phyloP scores from a whole-genome alignment of 2,329 filamentous ascomycete genomes.

The Akanthomyces dipterigenus region DNA sequence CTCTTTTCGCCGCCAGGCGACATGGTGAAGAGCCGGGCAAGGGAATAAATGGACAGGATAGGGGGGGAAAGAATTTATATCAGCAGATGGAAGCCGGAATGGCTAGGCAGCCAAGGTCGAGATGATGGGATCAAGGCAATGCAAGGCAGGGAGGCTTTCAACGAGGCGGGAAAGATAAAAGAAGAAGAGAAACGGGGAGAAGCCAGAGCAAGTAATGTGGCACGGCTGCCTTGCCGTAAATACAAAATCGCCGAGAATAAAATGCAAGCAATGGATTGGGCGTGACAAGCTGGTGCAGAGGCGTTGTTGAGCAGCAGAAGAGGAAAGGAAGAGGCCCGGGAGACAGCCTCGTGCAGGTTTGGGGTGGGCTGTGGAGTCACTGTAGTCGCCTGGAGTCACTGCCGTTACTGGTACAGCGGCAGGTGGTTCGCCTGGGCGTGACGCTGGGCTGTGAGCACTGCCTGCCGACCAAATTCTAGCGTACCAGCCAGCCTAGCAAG shows the following conservation, averaged over 20 bases:
- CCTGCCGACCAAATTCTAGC: background rate
- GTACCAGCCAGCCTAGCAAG: background rate
- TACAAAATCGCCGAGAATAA: background rate
- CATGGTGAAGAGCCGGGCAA: conserved; percentile 33
- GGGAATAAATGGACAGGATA: background rate
- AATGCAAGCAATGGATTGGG: conserved; percentile 5
- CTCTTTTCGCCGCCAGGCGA: conserved; percentile 64
- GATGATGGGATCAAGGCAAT: background rate
- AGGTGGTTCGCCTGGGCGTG: background rate
- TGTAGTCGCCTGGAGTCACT: conserved; percentile 7
- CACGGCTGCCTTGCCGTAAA: conserved; percentile 2
- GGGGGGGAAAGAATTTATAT: background rate
- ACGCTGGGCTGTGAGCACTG: background rate
- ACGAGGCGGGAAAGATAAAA: background rate
- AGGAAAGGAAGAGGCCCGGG: conserved; percentile 6
- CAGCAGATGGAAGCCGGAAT: conserved; percentile 4
- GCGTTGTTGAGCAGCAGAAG: background rate
- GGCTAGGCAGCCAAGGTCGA: conserved; percentile 8
- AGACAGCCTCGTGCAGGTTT: conserved; percentile 10
- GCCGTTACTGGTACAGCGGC: background rate
- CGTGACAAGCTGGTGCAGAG: conserved; percentile 1
- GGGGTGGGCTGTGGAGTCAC: conserved; percentile 12
- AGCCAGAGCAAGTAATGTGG: conserved; percentile 1
- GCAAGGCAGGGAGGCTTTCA: background rate
- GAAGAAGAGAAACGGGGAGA: background rate